Evolutionary conservation across 1,139 yeast species (phyloP).

Genomic region (Candida labiduridarum): DNA sequence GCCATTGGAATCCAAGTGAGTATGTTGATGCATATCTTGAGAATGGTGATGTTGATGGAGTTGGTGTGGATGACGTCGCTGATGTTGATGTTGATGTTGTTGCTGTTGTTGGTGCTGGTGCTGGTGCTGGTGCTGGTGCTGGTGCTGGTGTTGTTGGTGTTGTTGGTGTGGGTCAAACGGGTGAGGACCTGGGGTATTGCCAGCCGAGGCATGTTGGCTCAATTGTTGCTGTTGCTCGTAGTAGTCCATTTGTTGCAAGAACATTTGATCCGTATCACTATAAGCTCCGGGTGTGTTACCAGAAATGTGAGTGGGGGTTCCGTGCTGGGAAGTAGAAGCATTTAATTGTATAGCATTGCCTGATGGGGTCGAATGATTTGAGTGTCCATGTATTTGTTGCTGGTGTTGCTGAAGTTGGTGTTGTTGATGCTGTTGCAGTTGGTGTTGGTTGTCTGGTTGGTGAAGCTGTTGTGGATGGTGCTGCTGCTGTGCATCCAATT

Average conservation of each 20-base stretch:
- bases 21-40: constrained; percentile 8
- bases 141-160: constrained; percentile 14
- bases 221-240: constrained; percentile 20
- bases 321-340: constrained; percentile 4
- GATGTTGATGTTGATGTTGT: constrained; percentile 15
- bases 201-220: constrained; percentile 12
- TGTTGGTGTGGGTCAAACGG: constrained; percentile 5
- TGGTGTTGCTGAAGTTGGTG: constrained; percentile 10
- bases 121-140: constrained; percentile 13
- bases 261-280: constrained; percentile 26
- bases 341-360: background rate
- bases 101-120: constrained; percentile 15
- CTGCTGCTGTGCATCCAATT: constrained; percentile 2
- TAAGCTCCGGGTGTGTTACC: constrained; percentile 16
- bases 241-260: constrained; percentile 30
- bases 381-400: background rate
- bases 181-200: constrained; percentile 17
- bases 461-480: constrained; percentile 1
- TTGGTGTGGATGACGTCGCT: constrained; percentile 8
- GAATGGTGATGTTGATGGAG: constrained; percentile 6
- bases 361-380: constrained; percentile 4
- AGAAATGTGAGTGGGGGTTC: constrained; percentile 11
- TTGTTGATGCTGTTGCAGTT: constrained; percentile 10
- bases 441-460: constrained; percentile 1
- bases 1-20: constrained; percentile 5